Evolutionary conservation across 495 filamentous ascomycete genomes (phyloP), one percentile per base, ranked within the genome.

Genomic region (Tricharina praecox): DNA sequence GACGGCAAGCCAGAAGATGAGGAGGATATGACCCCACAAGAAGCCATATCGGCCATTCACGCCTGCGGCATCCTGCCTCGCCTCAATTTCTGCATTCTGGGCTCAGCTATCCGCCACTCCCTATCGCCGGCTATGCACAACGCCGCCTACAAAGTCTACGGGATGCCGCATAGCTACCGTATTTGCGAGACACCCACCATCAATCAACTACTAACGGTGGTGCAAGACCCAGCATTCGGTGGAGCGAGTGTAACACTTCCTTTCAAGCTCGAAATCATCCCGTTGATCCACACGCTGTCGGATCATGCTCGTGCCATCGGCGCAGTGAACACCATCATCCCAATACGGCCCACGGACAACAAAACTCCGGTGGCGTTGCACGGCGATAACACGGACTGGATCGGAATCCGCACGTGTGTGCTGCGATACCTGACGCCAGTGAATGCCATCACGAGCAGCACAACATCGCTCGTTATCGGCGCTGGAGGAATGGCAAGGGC

Each of bases 371-470:
- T 70, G 40, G 78, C 73, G 3, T 78, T 85, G 52, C 86, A 83
- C 51, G 83, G 83, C 4, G 81, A 87, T 46, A 90, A 90, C 58
- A 90, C 81, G 0, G 82, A 87, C 63, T 90, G 82, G 79, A 79
- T 79, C 21, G 76, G 81, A 11, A 81, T 87, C 21, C 66, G 74
- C 56, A 68, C 68, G 3, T 84, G 80, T 52, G 70, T 86, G 21
- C 73, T 73, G 2, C 73, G 81, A 23, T 81, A 82, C 45, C 75
- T 87, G 42, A 85, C 82, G 10, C 83, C 82, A 9, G 72, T 79
- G 10, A 87, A 90, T 56, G 78, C 77, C 2, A 78, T 86, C 3
- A 78, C 74, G 4, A 64, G 75, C 0, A 71, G 67, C 47, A 82
- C 79, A 1, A 79, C 77, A 0, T 81, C 71, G 0, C 62, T 90